These are phyloP conservation scores for Xanthoconium separans DNA, from an alignment of 1,284 basidiomycete genomes.

Conservation along the genomic window DNA sequence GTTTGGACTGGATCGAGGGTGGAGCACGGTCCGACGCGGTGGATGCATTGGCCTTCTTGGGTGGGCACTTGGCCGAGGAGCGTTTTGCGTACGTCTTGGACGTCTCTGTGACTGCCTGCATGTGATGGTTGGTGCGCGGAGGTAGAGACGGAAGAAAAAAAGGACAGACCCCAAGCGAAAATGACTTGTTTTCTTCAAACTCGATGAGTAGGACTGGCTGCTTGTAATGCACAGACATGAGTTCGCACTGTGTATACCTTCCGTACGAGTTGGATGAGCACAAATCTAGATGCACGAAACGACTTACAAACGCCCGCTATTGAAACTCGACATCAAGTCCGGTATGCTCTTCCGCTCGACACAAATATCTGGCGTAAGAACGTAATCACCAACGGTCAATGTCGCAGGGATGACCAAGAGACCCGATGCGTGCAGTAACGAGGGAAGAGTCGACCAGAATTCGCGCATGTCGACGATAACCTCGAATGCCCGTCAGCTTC, in stretches of 20 bases:
- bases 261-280: background rate
- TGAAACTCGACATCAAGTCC: constrained; percentile 91
- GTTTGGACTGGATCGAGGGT: constrained; percentile 78
- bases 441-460: constrained; percentile 91
- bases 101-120: constrained; percentile 56
- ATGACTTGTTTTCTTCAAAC: constrained; percentile 96
- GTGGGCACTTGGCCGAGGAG: constrained; percentile 45
- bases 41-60: constrained; percentile 48
- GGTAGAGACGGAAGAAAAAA: background rate
- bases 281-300: background rate
- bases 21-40: constrained; percentile 42
- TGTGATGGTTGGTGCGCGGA: constrained; percentile 1
- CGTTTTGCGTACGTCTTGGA: constrained; percentile 63
- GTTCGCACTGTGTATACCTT: constrained; percentile 95
- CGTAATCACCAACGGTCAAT: constrained; percentile 94
- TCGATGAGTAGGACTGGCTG: constrained; percentile 95
- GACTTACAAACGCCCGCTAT: constrained; percentile 85
- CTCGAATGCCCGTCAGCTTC: constrained; percentile 37
- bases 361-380: constrained; percentile 92
- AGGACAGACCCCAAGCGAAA: constrained; percentile 76
- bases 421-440: constrained; percentile 82
- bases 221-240: constrained; percentile 96
- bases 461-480: constrained; percentile 97
- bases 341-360: constrained; percentile 95
- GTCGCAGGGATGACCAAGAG: constrained; percentile 88